Evolutionary conservation across 2,329 filamentous ascomycete genomes (phyloP).

Genomic region (Stagonosporopsis chrysanthemi): DNA sequence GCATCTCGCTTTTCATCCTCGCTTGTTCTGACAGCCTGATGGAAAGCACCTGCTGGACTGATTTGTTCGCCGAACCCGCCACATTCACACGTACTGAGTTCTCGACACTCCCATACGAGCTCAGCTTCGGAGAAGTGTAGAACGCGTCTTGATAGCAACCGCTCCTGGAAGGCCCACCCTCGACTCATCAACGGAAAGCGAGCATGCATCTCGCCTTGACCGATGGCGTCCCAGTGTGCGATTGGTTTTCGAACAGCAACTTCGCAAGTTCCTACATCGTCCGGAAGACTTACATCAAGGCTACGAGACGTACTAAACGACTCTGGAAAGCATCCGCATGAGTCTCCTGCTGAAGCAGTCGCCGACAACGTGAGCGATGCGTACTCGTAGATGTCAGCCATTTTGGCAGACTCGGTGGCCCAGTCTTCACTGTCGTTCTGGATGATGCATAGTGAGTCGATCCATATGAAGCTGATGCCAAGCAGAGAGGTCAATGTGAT

Average conservation of each 20-base stretch:
- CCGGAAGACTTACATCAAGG: constrained; percentile 6
- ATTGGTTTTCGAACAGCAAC: constrained; percentile 18
- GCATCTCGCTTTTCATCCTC: background rate
- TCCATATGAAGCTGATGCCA: constrained; percentile 27
- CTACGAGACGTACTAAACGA: constrained; percentile 12
- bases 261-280: constrained; percentile 9
- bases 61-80: constrained; percentile 13
- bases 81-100: constrained; percentile 25
- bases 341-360: constrained; percentile 8
- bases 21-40: background rate
- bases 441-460: constrained; percentile 32
- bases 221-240: constrained; percentile 10
- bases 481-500: constrained; percentile 14
- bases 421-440: constrained; percentile 29
- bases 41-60: background rate
- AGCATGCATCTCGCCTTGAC: background rate
- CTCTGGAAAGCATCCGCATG: constrained; percentile 1
- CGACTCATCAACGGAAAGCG: constrained; percentile 21
- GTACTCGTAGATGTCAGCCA: constrained; percentile 26
- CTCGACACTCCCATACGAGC: constrained; percentile 30
- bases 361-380: constrained; percentile 14
- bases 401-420: constrained; percentile 25
- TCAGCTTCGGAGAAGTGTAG: constrained; percentile 23
- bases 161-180: constrained; percentile 19
- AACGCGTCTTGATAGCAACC: constrained; percentile 6